Conservation (phyloP, 495 filamentous ascomycete genomes). For the Lasiosphaeriaceae sp. region DNA sequence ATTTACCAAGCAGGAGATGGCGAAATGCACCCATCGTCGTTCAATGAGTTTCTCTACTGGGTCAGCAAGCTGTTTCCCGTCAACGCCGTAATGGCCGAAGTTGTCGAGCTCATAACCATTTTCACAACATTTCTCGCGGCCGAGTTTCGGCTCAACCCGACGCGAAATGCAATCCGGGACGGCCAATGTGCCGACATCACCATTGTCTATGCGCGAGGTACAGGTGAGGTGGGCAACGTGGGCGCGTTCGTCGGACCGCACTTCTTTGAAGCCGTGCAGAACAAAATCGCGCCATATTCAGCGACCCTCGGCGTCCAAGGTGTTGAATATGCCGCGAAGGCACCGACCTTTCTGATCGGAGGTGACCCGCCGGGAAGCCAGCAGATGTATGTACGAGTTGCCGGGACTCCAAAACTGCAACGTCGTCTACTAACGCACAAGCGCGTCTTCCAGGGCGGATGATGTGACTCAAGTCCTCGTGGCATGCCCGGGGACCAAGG, state of each 20-base stretch:
- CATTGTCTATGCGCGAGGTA: constrained; percentile 59
- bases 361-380: constrained; percentile 40
- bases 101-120: constrained; percentile 16
- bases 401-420: not conserved
- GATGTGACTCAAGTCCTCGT: constrained; percentile 43
- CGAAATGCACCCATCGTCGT: not conserved
- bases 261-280: constrained; percentile 45
- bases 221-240: constrained; percentile 51
- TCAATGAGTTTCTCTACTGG: constrained; percentile 25
- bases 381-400: constrained; percentile 27
- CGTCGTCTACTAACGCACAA: not conserved
- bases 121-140: constrained; percentile 21
- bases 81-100: constrained; percentile 16
- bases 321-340: constrained; percentile 45
- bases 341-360: constrained; percentile 43
- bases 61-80: constrained; percentile 28
- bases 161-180: constrained; percentile 20
- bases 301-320: constrained; percentile 51
- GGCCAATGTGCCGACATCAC: constrained; percentile 43
- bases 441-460: constrained; percentile 34
- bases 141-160: constrained; percentile 1
- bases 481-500: constrained; percentile 57
- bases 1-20: too few species aligned
- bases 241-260: constrained; percentile 54
- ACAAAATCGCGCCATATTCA: constrained; percentile 32